phyloP scores from a whole-genome alignment of 495 filamentous ascomycete genomes.

The Trichoderma gamsii region DNA sequence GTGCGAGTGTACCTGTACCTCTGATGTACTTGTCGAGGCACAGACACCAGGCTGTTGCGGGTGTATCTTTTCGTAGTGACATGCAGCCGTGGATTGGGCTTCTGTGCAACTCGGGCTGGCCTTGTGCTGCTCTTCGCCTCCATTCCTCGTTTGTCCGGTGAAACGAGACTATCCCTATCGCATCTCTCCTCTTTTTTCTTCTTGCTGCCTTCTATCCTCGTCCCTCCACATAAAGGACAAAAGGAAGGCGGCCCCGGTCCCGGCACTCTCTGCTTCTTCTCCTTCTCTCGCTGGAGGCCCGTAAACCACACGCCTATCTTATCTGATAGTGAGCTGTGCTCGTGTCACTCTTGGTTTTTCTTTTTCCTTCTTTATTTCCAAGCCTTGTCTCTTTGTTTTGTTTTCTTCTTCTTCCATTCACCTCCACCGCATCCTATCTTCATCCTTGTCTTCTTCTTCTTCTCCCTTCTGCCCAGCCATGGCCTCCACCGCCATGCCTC shows the following conservation, averaged over 20 bases:
- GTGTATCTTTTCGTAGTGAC: background rate
- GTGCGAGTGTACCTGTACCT: background rate
- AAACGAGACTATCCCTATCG: background rate
- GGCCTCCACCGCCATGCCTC: conserved; percentile 27
- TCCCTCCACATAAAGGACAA: background rate
- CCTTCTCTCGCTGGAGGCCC: background rate
- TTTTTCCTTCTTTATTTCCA: background rate
- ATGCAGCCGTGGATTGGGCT: background rate
- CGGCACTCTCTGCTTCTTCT: background rate
- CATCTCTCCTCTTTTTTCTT: too few species aligned
- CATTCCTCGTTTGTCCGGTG: background rate
- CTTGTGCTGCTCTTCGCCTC: background rate
- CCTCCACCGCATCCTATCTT: background rate
- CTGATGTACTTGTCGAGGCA: too few species aligned
- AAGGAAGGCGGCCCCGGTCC: background rate
- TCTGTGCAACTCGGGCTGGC: background rate
- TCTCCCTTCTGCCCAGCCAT: conserved; percentile 25
- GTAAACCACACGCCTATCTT: background rate
- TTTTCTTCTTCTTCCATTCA: background rate
- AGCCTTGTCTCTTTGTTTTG: background rate
- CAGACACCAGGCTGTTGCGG: background rate
- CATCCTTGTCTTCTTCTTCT: background rate
- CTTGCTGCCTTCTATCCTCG: too few species aligned
- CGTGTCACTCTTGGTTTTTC: background rate
- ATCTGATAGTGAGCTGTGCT: conserved; percentile 11